Conservation (phyloP, 805 yeast genomes). For the Starmerella powellii region DNA sequence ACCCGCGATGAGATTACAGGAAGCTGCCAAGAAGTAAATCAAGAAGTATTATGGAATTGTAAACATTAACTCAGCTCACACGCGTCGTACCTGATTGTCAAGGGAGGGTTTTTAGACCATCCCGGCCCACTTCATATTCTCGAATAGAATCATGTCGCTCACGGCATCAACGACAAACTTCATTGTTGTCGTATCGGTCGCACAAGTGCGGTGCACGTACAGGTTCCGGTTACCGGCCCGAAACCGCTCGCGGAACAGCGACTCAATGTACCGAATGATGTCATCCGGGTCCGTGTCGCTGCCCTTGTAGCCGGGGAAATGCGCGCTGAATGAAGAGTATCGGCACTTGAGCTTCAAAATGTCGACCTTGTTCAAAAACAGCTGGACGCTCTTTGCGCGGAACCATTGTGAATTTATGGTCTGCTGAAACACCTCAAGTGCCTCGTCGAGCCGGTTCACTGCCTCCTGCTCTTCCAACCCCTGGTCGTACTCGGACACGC, state of each 20-base stretch:
- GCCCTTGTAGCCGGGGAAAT: constrained; percentile 71
- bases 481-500: constrained; percentile 88
- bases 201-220: constrained; percentile 87
- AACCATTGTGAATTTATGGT: constrained; percentile 82
- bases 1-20: too few species aligned
- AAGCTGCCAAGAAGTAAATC: too few species aligned
- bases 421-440: constrained; percentile 71
- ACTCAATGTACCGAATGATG: constrained; percentile 61
- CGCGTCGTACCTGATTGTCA: too few species aligned
- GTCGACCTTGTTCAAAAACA: constrained; percentile 83
- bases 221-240: constrained; percentile 55
- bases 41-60: too few species aligned
- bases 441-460: constrained; percentile 84
- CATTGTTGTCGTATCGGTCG: constrained; percentile 86
- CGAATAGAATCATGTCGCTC: constrained; percentile 79
- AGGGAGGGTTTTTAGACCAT: too few species aligned
- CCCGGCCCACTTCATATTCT: constrained; percentile 41
- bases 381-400: constrained; percentile 68
- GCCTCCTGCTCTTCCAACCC: constrained; percentile 77
- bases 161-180: constrained; percentile 82
- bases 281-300: constrained; percentile 50
- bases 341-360: constrained; percentile 59
- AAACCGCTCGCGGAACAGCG: constrained; percentile 51
- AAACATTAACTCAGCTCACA: too few species aligned
- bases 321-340: constrained; percentile 47